These are phyloP conservation scores for Pelargonium citronellum DNA, from an alignment of 441 rosid species.

Conservation along the genomic window DNA sequence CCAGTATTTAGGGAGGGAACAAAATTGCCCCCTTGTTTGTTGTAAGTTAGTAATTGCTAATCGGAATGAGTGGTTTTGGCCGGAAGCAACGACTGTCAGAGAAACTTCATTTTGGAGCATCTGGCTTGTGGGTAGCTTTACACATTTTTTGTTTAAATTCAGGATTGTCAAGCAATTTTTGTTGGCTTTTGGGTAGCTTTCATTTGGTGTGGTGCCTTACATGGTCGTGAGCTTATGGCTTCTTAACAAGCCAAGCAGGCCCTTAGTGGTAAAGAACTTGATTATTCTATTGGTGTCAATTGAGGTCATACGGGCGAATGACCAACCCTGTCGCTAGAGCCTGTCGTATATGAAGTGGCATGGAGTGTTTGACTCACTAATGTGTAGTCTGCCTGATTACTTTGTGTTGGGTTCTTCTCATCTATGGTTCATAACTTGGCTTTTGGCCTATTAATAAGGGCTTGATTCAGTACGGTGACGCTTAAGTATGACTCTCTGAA, in stretches of 20 bases:
- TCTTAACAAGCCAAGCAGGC: no score
- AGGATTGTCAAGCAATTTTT: no score
- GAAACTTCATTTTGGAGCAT: no score
- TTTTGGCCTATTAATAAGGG: neutral
- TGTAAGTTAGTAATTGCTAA: no score
- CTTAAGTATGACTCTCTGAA: constrained; percentile 1
- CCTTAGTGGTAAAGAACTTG: neutral
- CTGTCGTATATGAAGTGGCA: neutral
- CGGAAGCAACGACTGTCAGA: no score
- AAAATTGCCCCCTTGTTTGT: no score
- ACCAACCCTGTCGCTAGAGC: neutral
- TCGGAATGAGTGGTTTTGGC: no score
- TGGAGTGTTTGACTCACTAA: neutral
- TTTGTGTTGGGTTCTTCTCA: neutral
- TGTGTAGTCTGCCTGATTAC: neutral
- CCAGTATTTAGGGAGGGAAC: neutral
- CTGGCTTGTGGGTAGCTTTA: no score
- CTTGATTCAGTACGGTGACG: neutral
- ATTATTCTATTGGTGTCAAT: neutral
- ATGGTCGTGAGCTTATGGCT: neutral
- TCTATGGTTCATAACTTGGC: neutral
- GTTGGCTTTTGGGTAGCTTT: no score
- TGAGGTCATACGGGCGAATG: neutral
- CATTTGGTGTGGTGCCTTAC: neutral
- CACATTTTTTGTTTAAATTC: no score